These are phyloP conservation scores for Sporothrix curviconia DNA, from an alignment of 2,329 filamentous ascomycete genomes.

Conservation along the genomic window DNA sequence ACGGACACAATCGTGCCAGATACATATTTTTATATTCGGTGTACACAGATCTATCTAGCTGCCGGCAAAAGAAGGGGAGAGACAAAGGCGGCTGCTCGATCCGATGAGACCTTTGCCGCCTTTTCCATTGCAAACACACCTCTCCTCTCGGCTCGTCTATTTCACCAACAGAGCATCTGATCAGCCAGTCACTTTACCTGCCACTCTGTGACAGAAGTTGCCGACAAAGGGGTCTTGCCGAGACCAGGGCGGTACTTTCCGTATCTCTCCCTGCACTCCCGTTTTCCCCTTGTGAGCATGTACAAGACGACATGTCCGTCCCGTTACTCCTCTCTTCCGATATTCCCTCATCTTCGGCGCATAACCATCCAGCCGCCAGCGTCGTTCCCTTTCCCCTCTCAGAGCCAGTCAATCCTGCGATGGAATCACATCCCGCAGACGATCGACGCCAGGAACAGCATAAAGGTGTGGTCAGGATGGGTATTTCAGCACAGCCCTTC, in stretches of 20 bases:
- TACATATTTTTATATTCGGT: too few species aligned
- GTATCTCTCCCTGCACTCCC: neutral
- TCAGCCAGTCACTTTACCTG: too few species aligned
- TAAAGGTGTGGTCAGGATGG: neutral
- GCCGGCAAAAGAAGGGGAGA: neutral
- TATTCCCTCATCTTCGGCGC: neutral
- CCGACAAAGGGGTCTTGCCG: neutral
- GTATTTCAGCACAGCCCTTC: neutral
- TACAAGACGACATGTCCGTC: neutral
- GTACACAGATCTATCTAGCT: neutral
- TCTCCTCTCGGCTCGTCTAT: neutral
- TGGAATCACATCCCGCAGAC: slow-evolving; percentile 3
- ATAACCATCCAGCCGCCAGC: slow-evolving; percentile 6
- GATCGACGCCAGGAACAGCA: slow-evolving; percentile 5
- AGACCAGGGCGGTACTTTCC: neutral
- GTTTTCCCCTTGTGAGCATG: too few species aligned
- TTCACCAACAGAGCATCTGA: neutral
- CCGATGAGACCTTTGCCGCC: neutral
- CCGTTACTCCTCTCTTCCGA: neutral
- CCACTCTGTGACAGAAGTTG: too few species aligned
- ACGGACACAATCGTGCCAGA: too few species aligned
- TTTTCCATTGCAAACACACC: neutral
- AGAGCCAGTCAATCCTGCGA: neutral
- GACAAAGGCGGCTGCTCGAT: neutral
- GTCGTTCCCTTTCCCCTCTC: neutral